These are phyloP conservation scores for Paecilomyces sp. DNA, from an alignment of 2,329 filamentous ascomycete species.

Conservation along the genomic window DNA sequence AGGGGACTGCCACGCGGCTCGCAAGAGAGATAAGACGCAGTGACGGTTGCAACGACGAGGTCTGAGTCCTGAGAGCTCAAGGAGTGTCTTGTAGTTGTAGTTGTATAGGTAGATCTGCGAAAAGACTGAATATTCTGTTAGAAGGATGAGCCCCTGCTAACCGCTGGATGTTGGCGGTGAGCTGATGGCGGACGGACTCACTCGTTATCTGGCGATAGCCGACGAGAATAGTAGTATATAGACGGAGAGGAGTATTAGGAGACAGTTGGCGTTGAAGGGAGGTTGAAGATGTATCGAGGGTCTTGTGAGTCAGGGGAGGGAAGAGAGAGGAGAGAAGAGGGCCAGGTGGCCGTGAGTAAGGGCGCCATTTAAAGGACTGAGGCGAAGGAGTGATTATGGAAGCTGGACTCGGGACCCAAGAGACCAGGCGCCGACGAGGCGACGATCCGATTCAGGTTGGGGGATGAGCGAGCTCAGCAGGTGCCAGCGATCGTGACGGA, in stretches of 20 bases:
- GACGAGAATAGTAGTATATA: background rate
- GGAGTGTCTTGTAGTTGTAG: slow-evolving; percentile 5
- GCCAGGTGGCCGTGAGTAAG: slow-evolving; percentile 4
- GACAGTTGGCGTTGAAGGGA: background rate
- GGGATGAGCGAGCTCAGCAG: background rate
- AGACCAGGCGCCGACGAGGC: slow-evolving; percentile 5
- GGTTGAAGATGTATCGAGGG: slow-evolving; percentile 1
- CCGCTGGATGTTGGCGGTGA: background rate
- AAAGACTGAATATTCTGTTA: background rate
- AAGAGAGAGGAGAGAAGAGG: slow-evolving; percentile 4
- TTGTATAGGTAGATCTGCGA: background rate
- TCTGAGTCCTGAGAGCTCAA: background rate
- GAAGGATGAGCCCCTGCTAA: background rate
- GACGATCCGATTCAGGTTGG: slow-evolving; percentile 7
- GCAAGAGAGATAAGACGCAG: slow-evolving; percentile 1
- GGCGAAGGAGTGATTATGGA: slow-evolving; percentile 2
- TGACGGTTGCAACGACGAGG: slow-evolving; percentile 4
- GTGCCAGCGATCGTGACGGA: slow-evolving; percentile 3
- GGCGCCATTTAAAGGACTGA: slow-evolving; percentile 4
- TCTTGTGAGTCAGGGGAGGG: background rate
- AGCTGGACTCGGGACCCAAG: slow-evolving; percentile 5
- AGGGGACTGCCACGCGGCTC: background rate
- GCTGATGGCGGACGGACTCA: background rate
- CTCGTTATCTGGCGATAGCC: background rate
- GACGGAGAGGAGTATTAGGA: background rate